These are phyloP conservation scores for Volvox reticuliferus DNA, from an alignment of 139 green algal genomes.

Conservation along the genomic window DNA sequence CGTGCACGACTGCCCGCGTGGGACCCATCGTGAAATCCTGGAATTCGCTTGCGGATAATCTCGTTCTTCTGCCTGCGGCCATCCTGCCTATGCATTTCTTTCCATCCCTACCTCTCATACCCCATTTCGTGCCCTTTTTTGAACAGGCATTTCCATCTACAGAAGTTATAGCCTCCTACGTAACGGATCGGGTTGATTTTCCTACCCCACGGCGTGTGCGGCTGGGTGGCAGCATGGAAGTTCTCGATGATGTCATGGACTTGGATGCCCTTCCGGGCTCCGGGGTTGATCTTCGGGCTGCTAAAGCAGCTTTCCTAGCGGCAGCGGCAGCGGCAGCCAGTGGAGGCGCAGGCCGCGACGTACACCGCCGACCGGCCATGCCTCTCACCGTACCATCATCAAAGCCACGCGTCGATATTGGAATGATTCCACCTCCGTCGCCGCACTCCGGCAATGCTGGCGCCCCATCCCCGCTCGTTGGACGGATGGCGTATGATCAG, in stretches of 20 bases:
- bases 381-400: background rate
- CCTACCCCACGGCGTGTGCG: background rate
- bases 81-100: too few relatives aligned
- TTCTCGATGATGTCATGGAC: background rate
- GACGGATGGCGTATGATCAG: background rate
- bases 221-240: background rate
- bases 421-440: background rate
- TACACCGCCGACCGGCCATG: background rate
- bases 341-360: background rate
- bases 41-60: too few relatives aligned
- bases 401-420: background rate
- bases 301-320: background rate
- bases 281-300: background rate
- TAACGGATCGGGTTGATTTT: too few relatives aligned
- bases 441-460: background rate
- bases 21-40: too few relatives aligned
- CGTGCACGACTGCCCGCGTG: too few relatives aligned
- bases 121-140: too few relatives aligned
- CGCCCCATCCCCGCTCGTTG: background rate
- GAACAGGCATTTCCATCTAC: too few relatives aligned
- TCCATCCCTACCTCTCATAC: too few relatives aligned
- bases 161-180: too few relatives aligned
- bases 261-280: background rate
- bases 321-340: background rate
- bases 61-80: too few relatives aligned